Percentiles rank a stretch among this genome's conserved stretches.
These are phyloP conservation scores for Aspergillus sp. DNA, from an alignment of 2,329 filamentous ascomycete species.

Conservation along the genomic window DNA sequence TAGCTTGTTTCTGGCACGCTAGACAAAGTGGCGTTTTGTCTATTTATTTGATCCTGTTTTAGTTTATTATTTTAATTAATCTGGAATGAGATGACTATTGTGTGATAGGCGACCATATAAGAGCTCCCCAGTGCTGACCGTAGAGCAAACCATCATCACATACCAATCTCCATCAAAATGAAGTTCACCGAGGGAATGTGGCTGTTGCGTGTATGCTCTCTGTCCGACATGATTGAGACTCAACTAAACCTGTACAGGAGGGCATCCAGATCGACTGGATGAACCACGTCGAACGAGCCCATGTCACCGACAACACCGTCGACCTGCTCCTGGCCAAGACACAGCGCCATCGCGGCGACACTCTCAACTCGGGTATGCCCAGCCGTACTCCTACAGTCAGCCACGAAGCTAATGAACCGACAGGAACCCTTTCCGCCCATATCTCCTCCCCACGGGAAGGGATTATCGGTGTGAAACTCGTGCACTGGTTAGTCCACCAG, in stretches of 20 bases:
- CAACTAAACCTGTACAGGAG: constrained; percentile 22
- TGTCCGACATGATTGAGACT: not conserved
- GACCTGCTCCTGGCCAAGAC: constrained; percentile 38
- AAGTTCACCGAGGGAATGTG: constrained; percentile 45
- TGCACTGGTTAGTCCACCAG: constrained; percentile 31
- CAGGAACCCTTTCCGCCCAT: constrained; percentile 33
- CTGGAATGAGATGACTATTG: too few relatives aligned
- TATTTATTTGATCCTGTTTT: too few relatives aligned
- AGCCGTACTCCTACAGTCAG: not conserved
- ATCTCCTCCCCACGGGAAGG: constrained; percentile 38
- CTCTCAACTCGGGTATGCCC: constrained; percentile 35
- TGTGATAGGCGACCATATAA: too few relatives aligned
- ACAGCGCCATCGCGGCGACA: constrained; percentile 40
- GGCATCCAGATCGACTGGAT: constrained; percentile 42
- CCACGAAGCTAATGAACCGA: not conserved
- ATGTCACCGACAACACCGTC: constrained; percentile 29
- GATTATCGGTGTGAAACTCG: constrained; percentile 39
- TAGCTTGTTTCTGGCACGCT: too few relatives aligned
- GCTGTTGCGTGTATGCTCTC: constrained; percentile 26
- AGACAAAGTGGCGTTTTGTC: too few relatives aligned
- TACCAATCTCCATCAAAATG: constrained; percentile 25
- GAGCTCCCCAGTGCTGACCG: too few relatives aligned
- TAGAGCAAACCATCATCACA: too few relatives aligned
- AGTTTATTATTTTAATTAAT: too few relatives aligned
- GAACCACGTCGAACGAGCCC: constrained; percentile 40